Conservation (phyloP, 208 protist genomes). For the Wallacemonas sp. region DNA sequence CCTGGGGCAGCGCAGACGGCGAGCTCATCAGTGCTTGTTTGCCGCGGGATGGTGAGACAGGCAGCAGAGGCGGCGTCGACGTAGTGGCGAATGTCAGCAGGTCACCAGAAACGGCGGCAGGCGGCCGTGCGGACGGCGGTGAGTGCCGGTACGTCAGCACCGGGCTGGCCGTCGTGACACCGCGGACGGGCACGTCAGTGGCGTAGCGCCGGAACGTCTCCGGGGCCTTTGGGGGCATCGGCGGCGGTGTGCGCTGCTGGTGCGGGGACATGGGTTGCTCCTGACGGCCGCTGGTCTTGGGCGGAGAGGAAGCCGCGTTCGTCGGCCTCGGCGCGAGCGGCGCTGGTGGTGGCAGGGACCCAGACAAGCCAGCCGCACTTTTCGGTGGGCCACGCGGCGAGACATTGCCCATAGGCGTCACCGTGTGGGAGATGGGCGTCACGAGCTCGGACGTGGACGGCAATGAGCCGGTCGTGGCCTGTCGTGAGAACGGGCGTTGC, state of each 20-base stretch:
- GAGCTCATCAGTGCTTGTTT: neutral
- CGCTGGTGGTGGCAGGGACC: no score
- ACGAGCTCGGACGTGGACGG: neutral
- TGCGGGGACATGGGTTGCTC: neutral
- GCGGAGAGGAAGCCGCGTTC: neutral
- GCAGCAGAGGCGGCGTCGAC: neutral
- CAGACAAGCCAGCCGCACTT: no score
- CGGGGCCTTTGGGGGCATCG: neutral
- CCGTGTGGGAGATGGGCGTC: neutral
- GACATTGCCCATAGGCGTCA: no score
- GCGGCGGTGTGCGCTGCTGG: neutral
- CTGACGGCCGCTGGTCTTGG: neutral
- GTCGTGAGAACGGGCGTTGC: neutral
- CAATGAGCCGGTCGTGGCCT: slow-evolving; percentile 4
- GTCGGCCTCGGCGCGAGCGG: neutral
- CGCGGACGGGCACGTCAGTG: neutral
- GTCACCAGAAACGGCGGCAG: no score
- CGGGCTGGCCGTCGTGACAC: neutral
- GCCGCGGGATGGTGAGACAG: neutral
- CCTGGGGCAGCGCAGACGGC: neutral
- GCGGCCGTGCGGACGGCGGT: neutral
- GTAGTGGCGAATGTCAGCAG: no score
- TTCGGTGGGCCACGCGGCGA: no score
- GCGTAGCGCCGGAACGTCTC: slow-evolving; percentile 2
- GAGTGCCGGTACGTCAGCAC: neutral